phyloP scores from a whole-genome alignment of 768 basidiomycete species.

The Mycena indigotica region DNA sequence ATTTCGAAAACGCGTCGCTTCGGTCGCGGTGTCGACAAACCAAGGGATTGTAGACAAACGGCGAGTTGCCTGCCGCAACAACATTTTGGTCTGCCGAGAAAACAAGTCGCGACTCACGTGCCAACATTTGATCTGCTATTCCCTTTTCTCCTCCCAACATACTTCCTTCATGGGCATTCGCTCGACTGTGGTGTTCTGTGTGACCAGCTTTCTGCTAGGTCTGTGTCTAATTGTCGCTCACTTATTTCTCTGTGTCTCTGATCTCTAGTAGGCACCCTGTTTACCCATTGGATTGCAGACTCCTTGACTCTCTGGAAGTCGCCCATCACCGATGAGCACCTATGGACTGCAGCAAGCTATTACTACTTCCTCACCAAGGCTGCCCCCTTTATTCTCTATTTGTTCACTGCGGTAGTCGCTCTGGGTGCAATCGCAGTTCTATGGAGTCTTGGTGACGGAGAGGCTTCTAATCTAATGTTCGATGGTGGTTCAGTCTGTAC shows the following conservation, averaged over 20 bases:
- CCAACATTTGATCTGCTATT: too few species aligned
- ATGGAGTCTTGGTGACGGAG: conserved; percentile 76
- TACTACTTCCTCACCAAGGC: conserved; percentile 77
- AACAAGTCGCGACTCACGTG: not conserved
- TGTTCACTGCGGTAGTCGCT: conserved; percentile 56
- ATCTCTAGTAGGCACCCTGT: conserved; percentile 63
- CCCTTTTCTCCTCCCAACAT: not conserved
- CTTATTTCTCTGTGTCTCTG: conserved; percentile 3
- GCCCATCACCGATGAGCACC: conserved; percentile 79
- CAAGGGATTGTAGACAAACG: conserved; percentile 47
- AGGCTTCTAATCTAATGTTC: conserved; percentile 87
- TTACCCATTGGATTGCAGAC: conserved; percentile 94
- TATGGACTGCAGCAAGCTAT: conserved; percentile 82
- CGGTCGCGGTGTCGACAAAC: conserved; percentile 61
- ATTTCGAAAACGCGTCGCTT: conserved; percentile 29
- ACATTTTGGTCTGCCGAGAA: not conserved
- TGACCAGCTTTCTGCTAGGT: conserved; percentile 83
- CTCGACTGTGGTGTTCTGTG: conserved; percentile 71
- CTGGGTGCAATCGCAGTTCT: conserved; percentile 70
- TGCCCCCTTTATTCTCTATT: conserved; percentile 56
- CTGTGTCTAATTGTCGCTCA: conserved; percentile 22
- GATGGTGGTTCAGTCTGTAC: conserved; percentile 87
- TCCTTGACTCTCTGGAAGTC: conserved; percentile 88
- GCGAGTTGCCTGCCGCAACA: too few species aligned
- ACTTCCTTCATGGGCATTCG: conserved; percentile 62